Evolutionary conservation across 176 grass and related monocot species (phyloP).

Genomic region (Otatea glauca): DNA sequence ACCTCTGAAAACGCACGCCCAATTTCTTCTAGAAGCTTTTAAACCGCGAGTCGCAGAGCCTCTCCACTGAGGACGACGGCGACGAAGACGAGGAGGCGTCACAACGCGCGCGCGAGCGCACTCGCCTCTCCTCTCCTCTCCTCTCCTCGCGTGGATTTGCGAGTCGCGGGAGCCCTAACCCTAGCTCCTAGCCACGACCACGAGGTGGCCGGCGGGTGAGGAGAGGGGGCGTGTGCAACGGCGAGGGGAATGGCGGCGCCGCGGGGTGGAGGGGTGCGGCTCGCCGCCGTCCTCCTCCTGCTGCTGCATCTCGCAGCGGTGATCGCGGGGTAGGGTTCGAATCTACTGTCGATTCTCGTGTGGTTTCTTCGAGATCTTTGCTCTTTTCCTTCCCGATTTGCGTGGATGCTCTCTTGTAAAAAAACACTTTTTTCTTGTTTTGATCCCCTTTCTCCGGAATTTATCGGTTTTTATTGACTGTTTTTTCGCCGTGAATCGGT

Average conservation of each 20-base stretch:
- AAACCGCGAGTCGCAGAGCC: slow-evolving; percentile 29
- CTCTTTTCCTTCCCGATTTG: background rate
- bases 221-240: background rate
- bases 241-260: slow-evolving; percentile 37
- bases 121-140: background rate
- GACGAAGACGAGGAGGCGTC: background rate
- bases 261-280: slow-evolving; percentile 20
- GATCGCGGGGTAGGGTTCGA: slow-evolving; percentile 47
- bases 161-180: background rate
- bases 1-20: background rate
- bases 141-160: background rate
- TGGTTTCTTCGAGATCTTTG: slow-evolving; percentile 30
- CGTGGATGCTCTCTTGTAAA: background rate
- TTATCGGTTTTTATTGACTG: background rate
- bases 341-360: background rate
- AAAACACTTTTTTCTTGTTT: background rate
- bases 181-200: background rate
- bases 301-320: slow-evolving; percentile 43
- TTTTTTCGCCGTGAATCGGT: background rate
- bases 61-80: slow-evolving; percentile 15
- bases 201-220: background rate
- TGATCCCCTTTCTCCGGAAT: background rate
- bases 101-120: background rate
- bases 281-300: slow-evolving; percentile 39
- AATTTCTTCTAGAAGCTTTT: slow-evolving; percentile 51